These are phyloP conservation scores for Cryphonectria naterciae DNA, from an alignment of 2,329 filamentous ascomycete species.

Conservation along the genomic window DNA sequence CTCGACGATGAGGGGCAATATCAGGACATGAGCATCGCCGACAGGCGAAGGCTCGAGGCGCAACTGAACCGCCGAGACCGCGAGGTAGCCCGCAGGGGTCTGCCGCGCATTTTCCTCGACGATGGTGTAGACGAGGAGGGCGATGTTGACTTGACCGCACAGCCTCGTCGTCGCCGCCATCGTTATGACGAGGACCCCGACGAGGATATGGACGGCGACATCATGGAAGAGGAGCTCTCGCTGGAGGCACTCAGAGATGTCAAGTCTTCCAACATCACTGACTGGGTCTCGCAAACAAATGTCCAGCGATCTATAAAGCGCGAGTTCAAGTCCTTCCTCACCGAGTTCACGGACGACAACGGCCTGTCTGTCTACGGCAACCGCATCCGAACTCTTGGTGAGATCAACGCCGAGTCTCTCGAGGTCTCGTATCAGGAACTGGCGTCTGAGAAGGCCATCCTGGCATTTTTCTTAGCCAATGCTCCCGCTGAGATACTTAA, in stretches of 20 bases:
- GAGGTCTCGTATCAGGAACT: slow-evolving; percentile 96
- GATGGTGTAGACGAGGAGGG: slow-evolving; percentile 84
- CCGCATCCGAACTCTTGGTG: slow-evolving; percentile 91
- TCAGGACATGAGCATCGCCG: slow-evolving; percentile 68
- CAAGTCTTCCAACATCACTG: slow-evolving; percentile 89
- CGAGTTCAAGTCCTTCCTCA: slow-evolving; percentile 97
- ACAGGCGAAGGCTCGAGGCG: slow-evolving; percentile 71
- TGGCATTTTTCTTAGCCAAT: slow-evolving; percentile 96
- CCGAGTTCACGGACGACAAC: slow-evolving; percentile 89
- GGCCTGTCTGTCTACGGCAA: slow-evolving; percentile 94
- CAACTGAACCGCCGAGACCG: slow-evolving; percentile 75
- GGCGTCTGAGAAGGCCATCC: slow-evolving; percentile 84
- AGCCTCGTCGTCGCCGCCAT: slow-evolving; percentile 82
- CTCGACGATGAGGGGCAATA: slow-evolving; percentile 81
- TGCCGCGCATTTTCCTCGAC: slow-evolving; percentile 66
- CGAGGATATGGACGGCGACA: slow-evolving; percentile 88
- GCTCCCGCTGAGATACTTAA: slow-evolving; percentile 94
- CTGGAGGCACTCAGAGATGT: slow-evolving; percentile 90
- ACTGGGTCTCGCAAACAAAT: slow-evolving; percentile 89
- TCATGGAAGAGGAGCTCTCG: slow-evolving; percentile 94
- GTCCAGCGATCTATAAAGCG: slow-evolving; percentile 92
- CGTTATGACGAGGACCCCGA: slow-evolving; percentile 94
- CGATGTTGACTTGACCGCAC: slow-evolving; percentile 81
- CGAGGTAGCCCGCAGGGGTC: slow-evolving; percentile 63
- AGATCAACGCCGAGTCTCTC: slow-evolving; percentile 93